Percentiles rank a stretch among this genome's conserved stretches.
Conservation (phyloP, 495 filamentous ascomycete genomes). For the Gamarada debralockiae region DNA sequence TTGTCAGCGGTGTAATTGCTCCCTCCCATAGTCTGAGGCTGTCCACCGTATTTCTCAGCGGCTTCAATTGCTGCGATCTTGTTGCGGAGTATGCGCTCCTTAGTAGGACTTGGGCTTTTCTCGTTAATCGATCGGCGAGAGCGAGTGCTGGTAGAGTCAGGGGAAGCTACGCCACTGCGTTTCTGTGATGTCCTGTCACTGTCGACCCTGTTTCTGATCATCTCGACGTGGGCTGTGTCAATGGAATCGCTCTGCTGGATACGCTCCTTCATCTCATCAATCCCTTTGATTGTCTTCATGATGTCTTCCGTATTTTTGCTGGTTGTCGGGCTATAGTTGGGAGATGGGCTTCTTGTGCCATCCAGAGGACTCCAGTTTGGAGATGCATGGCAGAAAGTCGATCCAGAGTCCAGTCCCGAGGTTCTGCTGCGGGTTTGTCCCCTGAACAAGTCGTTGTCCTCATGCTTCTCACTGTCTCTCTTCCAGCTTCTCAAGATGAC, state of each 20-base stretch:
- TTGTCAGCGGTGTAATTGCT: neutral
- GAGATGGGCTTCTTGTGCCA: neutral
- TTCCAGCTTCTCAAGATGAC: neutral
- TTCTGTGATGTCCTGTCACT: no score
- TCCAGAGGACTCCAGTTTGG: no score
- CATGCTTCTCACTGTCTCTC: neutral
- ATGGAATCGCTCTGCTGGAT: neutral
- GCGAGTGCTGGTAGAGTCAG: neutral
- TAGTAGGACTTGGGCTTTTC: neutral
- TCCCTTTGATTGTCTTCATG: no score
- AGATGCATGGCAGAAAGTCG: no score
- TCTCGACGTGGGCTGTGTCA: neutral
- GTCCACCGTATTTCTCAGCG: neutral
- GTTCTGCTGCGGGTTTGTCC: neutral
- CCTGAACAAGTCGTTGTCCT: neutral
- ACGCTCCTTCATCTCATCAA: neutral
- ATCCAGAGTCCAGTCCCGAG: neutral
- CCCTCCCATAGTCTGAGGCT: no score
- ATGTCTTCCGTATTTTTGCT: neutral
- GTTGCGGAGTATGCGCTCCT: neutral
- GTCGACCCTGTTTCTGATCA: neutral
- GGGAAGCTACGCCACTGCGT: no score
- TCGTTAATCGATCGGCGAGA: neutral
- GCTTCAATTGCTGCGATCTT: neutral
- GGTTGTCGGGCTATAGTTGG: no score